Evolutionary conservation across 192 early-diverging fungal genomes (phyloP).

Genomic region (Backusella luteola): DNA sequence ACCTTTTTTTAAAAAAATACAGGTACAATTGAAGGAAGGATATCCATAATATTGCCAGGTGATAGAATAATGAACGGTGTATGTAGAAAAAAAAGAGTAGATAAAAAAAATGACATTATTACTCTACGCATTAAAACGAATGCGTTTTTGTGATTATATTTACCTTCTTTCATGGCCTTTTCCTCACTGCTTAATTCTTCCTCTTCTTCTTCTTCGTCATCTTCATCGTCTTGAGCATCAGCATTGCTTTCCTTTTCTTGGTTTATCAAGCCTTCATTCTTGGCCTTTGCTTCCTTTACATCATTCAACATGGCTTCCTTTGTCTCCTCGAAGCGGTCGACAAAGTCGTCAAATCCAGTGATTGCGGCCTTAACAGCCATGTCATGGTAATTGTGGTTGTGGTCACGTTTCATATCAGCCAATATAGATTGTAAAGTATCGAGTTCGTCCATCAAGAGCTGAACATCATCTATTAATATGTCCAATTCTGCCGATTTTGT

Average conservation of each 20-base stretch:
- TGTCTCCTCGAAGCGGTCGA: constrained; percentile 37
- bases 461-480: constrained; percentile 25
- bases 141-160: neutral
- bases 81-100: neutral
- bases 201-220: neutral
- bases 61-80: neutral
- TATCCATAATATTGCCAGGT: neutral
- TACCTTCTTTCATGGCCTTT: neutral
- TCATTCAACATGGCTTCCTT: constrained; percentile 21
- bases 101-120: neutral
- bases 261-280: neutral
- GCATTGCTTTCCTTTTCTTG: neutral
- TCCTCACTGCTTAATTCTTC: constrained; percentile 2
- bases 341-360: constrained; percentile 58
- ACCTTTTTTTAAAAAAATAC: neutral
- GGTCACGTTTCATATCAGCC: constrained; percentile 52
- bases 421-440: constrained; percentile 40
- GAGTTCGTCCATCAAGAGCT: constrained; percentile 30
- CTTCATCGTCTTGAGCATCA: neutral
- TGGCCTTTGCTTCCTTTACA: constrained; percentile 22
- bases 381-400: constrained; percentile 77
- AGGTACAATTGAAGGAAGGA: neutral
- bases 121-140: neutral
- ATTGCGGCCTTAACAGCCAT: constrained; percentile 63
- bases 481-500: constrained; percentile 20